Evolutionary conservation across 2,329 filamentous ascomycete species (phyloP), one percentile per base, ranked within the genome.

Genomic region (Ilyonectria mors-panacis): DNA sequence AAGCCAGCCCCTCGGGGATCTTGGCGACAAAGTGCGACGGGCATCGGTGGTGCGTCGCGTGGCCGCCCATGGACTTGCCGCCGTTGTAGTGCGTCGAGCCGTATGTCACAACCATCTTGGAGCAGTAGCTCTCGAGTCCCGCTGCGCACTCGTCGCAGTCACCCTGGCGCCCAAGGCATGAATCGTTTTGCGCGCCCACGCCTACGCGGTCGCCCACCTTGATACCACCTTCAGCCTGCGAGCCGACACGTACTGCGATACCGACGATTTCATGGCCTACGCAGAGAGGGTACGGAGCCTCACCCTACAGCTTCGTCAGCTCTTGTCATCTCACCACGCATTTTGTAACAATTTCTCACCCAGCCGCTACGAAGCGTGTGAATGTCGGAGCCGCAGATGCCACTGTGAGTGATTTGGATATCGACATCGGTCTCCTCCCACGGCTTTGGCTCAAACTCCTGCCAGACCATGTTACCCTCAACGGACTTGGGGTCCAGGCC

Each of bases 221-320:
- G 78, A 92, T 85, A 39, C 80, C 76, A 30, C 77, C 74, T 21
- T 78, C 81, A 13, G 84, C 84, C 51, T 84, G 75, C 26, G 79
- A 80, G 37, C 88, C 89, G 42, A 90, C 82, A 30, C 86, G 85
- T 26, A 87, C 84, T 7, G 85, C 87, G 7, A 81, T 85, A 33
- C 90, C 90, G 65, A 92, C 85, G 35, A 92, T 92, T 73, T 92
- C 90, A 77, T 92, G 90, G 55, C 90, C 90, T 26, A 90, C 87
- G 47, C 87, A 87, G 76, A 85, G 84, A 39, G 85, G 84, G 79
- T 78, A 79, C n/a, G 56, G 30, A 17, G 42, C 33, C 10, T 35
- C 51, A 15, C 63, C 55, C 63, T 68, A 17, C 6, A 8, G 28
- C 13, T 6, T 51, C 17, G 5, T 55, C n/a, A 35, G n/a, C n/a